These are phyloP conservation scores for Taphrina deformans DNA, from an alignment of 1,139 yeast species.

Conservation along the genomic window DNA sequence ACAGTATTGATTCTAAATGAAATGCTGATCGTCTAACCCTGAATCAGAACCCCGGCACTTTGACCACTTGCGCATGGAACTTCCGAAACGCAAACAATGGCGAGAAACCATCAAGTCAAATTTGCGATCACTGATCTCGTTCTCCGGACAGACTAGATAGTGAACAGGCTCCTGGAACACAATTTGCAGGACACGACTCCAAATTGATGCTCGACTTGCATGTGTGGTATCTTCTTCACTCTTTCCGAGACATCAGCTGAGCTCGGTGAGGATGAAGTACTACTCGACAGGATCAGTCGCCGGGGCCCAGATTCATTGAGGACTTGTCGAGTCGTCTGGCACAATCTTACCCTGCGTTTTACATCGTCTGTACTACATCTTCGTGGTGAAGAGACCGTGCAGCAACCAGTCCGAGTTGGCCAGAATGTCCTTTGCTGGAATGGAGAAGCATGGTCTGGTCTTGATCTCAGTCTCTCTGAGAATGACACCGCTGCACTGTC, in stretches of 20 bases:
- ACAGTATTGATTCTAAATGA: constrained; percentile 10
- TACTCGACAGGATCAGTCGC: constrained; percentile 27
- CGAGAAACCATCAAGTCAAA: background rate
- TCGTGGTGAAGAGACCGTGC: constrained; percentile 58
- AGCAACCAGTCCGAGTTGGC: constrained; percentile 33
- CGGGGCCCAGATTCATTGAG: constrained; percentile 40
- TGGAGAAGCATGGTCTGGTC: constrained; percentile 29
- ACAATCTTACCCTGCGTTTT: constrained; percentile 44
- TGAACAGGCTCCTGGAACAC: no score
- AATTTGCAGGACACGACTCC: background rate
- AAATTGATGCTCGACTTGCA: constrained; percentile 6
- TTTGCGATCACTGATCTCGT: background rate
- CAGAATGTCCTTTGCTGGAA: constrained; percentile 33
- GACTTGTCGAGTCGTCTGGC: background rate
- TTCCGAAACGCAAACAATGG: background rate
- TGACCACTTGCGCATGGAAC: background rate
- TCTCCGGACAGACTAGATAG: no score
- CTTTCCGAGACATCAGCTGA: constrained; percentile 14
- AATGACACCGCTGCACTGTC: constrained; percentile 57
- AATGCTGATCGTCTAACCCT: constrained; percentile 16
- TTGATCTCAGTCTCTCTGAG: background rate
- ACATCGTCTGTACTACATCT: constrained; percentile 82
- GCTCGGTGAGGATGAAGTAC: constrained; percentile 1
- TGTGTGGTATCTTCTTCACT: constrained; percentile 43
- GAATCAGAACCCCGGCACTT: constrained; percentile 6